phyloP scores from a whole-genome alignment of 2,329 filamentous ascomycete genomes.

The Claviceps paspali region DNA sequence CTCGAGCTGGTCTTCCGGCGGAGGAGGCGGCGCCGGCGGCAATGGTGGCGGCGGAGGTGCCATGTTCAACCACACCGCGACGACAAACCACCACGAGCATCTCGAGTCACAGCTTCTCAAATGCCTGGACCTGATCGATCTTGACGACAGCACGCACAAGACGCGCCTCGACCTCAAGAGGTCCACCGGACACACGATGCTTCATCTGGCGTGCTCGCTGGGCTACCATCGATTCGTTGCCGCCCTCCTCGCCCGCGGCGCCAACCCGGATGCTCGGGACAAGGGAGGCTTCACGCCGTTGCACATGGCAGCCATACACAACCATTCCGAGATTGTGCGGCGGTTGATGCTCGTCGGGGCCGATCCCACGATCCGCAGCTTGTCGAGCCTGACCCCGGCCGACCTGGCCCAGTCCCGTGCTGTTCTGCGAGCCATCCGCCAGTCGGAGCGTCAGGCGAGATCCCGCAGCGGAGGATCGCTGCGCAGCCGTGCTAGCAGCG shows the following conservation, averaged over 20 bases:
- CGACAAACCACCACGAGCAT: constrained; percentile 27
- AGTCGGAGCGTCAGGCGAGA: constrained; percentile 44
- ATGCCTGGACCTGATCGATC: constrained; percentile 63
- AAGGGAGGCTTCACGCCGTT: constrained; percentile 69
- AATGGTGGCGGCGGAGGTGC: constrained; percentile 21
- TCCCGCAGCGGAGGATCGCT: constrained; percentile 50
- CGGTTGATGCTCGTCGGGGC: constrained; percentile 60
- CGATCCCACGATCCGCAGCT: constrained; percentile 52
- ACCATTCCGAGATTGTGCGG: constrained; percentile 60
- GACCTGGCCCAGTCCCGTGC: constrained; percentile 54
- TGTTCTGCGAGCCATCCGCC: constrained; percentile 47
- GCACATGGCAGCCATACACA: constrained; percentile 66
- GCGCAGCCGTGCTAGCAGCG: constrained; percentile 49
- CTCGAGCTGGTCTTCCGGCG: constrained; percentile 29
- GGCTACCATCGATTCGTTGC: constrained; percentile 64
- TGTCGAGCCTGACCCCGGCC: constrained; percentile 53
- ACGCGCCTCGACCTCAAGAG: constrained; percentile 51
- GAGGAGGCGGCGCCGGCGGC: constrained; percentile 8
- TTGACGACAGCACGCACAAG: constrained; percentile 55
- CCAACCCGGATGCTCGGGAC: constrained; percentile 59
- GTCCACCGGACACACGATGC: constrained; percentile 61
- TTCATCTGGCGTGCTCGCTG: constrained; percentile 63
- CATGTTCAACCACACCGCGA: constrained; percentile 24
- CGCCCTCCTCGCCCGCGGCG: constrained; percentile 62
- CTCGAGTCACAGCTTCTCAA: constrained; percentile 56